Base-by-base conservation (phyloP, 371 early-diverging fungal genomes). In the Lichtheimia hyalospora region DNA sequence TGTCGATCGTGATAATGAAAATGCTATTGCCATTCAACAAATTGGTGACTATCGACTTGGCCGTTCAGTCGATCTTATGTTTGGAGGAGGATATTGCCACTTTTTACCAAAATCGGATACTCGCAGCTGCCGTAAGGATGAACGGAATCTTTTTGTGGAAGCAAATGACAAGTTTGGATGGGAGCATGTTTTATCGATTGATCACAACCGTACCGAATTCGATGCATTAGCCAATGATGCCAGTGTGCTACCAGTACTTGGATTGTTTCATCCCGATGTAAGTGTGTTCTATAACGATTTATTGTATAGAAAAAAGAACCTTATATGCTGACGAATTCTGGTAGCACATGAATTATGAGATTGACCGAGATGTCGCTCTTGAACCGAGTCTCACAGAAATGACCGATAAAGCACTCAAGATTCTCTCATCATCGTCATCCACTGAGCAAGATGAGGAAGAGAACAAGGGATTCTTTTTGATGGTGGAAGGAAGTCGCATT, bases 401-500 rank as follows among this genome's bases (percentile, higher is more conserved):
- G 97, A 69, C 96, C 0, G 40, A 60, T 3, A 90, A 84, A 39
- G 96, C 97, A 0, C 63, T 96, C 1, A 70, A 83, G 14, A 62
- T 93, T 3, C 71, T 96, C 7, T 75, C 75, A 28, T 27, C 56
- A 0, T 70, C 75, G 34, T 27, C 56, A 0, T 70, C 83, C 0
- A 10, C 34, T 34, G 34, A 34, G 34, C 5, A 34, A 34, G 10
- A 8, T 8, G 49, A 63, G 7, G 43, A 61, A 3, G 55, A 59
- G 4, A 75, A 84, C 13, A 75, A 83, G 2, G 96, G 97, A 0
- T 98, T 97, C 75, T 96, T 98, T 63, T 60, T 98, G 52, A 92
- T 98, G 95, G 87, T 98, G 65, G 98, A 97, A 76, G 97, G 98
- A 0, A 91, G 92, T 57, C 75, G 95, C 15, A 98, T 98, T 51